phyloP scores from a whole-genome alignment of 176 grass and related monocot species.

The Cenchrus purpureus region DNA sequence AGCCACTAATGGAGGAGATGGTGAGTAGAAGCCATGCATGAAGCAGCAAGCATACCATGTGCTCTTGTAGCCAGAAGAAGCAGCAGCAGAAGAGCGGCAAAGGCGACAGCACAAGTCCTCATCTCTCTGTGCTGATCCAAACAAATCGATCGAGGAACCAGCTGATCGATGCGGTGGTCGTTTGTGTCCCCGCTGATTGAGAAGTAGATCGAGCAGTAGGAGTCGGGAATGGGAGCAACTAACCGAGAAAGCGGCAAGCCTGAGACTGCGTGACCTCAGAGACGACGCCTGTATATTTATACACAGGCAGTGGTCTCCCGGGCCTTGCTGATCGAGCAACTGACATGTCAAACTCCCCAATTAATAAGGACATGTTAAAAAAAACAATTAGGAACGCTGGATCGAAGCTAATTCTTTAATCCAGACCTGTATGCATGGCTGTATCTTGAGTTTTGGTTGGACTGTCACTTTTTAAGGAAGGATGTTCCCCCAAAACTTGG shows the following conservation, averaged over 20 bases:
- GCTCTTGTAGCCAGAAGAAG: slow-evolving; percentile 52
- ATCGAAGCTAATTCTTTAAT: slow-evolving; percentile 31
- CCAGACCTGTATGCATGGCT: slow-evolving; percentile 5
- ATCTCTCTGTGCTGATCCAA: slow-evolving; percentile 44
- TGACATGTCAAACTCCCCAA: slow-evolving; percentile 52
- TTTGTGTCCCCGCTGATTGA: not conserved
- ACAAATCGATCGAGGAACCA: slow-evolving; percentile 5
- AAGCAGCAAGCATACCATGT: slow-evolving; percentile 58
- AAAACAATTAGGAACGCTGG: slow-evolving; percentile 20
- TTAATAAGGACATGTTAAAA: slow-evolving; percentile 40
- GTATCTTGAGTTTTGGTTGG: slow-evolving; percentile 32
- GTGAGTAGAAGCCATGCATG: not conserved
- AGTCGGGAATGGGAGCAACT: slow-evolving; percentile 35
- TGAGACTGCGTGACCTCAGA: slow-evolving; percentile 37
- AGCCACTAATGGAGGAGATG: slow-evolving; percentile 7
- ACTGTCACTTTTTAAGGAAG: slow-evolving; percentile 76
- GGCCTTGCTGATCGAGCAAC: slow-evolving; percentile 24
- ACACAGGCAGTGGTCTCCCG: slow-evolving; percentile 32
- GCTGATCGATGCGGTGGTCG: slow-evolving; percentile 9
- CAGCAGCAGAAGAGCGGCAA: slow-evolving; percentile 51
- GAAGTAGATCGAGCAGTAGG: slow-evolving; percentile 25
- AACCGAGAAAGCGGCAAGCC: not conserved
- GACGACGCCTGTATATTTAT: slow-evolving; percentile 41
- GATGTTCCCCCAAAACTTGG: slow-evolving; percentile 66
- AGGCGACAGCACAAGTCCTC: slow-evolving; percentile 51